These are phyloP conservation scores for Floccularia luteovirens DNA, from an alignment of 768 basidiomycete species.

Conservation along the genomic window DNA sequence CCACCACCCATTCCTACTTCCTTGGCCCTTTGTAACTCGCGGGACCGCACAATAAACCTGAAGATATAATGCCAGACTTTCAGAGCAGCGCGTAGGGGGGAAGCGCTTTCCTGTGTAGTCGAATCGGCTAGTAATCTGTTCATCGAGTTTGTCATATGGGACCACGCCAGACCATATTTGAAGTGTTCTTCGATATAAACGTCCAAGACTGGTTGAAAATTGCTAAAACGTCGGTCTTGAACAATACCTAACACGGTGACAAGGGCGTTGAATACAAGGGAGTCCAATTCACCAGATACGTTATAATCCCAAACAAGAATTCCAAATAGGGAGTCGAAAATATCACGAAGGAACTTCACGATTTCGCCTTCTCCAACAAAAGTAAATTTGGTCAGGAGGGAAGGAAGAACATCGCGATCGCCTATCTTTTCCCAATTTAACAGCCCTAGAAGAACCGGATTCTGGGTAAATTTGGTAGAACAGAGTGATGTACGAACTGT, in stretches of 20 bases:
- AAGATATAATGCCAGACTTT: constrained; percentile 98
- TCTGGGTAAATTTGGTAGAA: constrained; percentile 90
- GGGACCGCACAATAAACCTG: constrained; percentile 87
- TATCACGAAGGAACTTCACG: constrained; percentile 84
- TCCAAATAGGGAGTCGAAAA: constrained; percentile 89
- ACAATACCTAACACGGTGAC: constrained; percentile 90
- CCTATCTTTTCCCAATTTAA: constrained; percentile 73
- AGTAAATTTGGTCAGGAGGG: constrained; percentile 75
- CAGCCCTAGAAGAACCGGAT: constrained; percentile 72
- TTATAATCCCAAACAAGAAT: constrained; percentile 76
- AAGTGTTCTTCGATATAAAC: constrained; percentile 92
- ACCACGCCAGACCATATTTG: constrained; percentile 69
- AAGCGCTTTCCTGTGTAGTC: constrained; percentile 62
- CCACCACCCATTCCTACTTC: constrained; percentile 75
- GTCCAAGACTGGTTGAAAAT: constrained; percentile 90
- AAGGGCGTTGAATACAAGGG: constrained; percentile 83
- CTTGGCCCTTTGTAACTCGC: constrained; percentile 79
- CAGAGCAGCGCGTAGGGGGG: constrained; percentile 76
- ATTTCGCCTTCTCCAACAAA: constrained; percentile 95
- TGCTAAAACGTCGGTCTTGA: constrained; percentile 90
- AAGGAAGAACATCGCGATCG: constrained; percentile 58
- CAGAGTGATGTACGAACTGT: constrained; percentile 84
- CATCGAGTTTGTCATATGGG: constrained; percentile 85
- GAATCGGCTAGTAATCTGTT: constrained; percentile 73
- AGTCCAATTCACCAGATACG: constrained; percentile 71